Percentiles rank a stretch among this genome's conserved stretches.
Conservation (phyloP, 352 stramenopile species). For the Phytophthora citrophthora region DNA sequence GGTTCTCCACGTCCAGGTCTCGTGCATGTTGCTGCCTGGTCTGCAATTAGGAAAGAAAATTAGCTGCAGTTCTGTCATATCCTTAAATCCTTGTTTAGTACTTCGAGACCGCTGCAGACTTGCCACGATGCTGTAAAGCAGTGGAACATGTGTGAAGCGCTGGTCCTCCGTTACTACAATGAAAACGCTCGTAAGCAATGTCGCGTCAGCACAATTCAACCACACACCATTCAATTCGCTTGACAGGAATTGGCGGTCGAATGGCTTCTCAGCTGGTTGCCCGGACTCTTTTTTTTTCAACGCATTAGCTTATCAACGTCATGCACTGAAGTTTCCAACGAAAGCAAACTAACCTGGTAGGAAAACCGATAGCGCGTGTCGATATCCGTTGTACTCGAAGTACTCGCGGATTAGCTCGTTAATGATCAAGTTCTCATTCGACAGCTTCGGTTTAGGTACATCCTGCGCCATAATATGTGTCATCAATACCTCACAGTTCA, state of each 20-base stretch:
- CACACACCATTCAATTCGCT: conserved; percentile 74
- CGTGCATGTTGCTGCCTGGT: conserved; percentile 22
- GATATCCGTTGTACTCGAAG: conserved; percentile 94
- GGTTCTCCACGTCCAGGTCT: conserved; percentile 22
- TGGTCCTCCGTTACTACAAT: conserved; percentile 65
- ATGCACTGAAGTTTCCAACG: background rate
- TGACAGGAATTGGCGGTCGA: conserved; percentile 84
- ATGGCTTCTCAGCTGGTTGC: conserved; percentile 77
- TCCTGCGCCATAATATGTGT: conserved; percentile 8
- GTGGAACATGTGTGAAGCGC: conserved; percentile 70
- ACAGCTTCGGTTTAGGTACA: conserved; percentile 78
- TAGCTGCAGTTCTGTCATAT: no score
- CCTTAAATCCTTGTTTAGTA: conserved; percentile 1
- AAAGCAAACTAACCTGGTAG: conserved; percentile 48
- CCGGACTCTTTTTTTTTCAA: conserved; percentile 65
- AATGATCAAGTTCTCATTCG: conserved; percentile 94
- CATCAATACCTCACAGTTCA: no score
- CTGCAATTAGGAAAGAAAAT: conserved; percentile 1
- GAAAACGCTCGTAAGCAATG: no score
- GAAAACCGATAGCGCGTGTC: conserved; percentile 89
- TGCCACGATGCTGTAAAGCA: conserved; percentile 85
- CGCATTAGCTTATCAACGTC: background rate
- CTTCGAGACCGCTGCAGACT: conserved; percentile 50
- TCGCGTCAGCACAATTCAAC: background rate
- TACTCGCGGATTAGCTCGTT: conserved; percentile 96